These are phyloP conservation scores for Aspergillus campestris DNA, from an alignment of 495 filamentous ascomycete species.

Conservation along the genomic window DNA sequence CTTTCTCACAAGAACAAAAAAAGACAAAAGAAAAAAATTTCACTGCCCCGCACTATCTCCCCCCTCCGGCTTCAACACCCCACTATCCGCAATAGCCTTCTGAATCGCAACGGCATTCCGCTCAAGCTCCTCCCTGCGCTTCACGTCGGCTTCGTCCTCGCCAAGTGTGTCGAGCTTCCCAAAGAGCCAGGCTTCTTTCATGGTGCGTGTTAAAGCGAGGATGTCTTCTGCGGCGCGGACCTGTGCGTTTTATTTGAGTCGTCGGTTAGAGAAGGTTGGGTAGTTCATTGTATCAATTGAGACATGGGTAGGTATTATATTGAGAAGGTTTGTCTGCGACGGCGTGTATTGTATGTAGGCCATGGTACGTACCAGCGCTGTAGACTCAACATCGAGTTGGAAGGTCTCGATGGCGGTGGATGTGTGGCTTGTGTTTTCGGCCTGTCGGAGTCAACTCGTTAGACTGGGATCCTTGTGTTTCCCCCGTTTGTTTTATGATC, in stretches of 20 bases:
- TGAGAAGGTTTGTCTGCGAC: neutral
- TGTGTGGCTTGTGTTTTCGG: slow-evolving; percentile 28
- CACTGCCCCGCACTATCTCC: neutral
- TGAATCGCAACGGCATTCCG: slow-evolving; percentile 38
- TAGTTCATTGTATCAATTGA: neutral
- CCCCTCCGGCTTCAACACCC: slow-evolving; percentile 21
- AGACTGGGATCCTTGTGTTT: too few relatives aligned
- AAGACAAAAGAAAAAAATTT: neutral
- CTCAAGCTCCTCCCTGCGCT: slow-evolving; percentile 41
- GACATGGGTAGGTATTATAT: neutral
- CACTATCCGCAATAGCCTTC: slow-evolving; percentile 39
- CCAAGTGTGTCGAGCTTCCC: slow-evolving; percentile 59
- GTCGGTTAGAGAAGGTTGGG: neutral
- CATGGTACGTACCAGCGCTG: slow-evolving; percentile 47
- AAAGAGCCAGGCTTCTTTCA: slow-evolving; percentile 73
- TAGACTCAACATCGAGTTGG: slow-evolving; percentile 56
- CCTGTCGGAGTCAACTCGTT: slow-evolving; percentile 13
- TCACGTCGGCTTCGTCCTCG: slow-evolving; percentile 34
- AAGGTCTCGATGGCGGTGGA: slow-evolving; percentile 50
- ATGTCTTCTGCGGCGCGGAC: slow-evolving; percentile 60
- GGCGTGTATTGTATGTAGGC: neutral
- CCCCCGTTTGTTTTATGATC: neutral
- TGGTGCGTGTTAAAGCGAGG: slow-evolving; percentile 48
- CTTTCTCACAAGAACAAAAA: neutral
- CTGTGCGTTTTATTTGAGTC: slow-evolving; percentile 21